Evolutionary conservation across 148 eudicot species (phyloP).

Genomic region (Simmondsia chinensis): DNA sequence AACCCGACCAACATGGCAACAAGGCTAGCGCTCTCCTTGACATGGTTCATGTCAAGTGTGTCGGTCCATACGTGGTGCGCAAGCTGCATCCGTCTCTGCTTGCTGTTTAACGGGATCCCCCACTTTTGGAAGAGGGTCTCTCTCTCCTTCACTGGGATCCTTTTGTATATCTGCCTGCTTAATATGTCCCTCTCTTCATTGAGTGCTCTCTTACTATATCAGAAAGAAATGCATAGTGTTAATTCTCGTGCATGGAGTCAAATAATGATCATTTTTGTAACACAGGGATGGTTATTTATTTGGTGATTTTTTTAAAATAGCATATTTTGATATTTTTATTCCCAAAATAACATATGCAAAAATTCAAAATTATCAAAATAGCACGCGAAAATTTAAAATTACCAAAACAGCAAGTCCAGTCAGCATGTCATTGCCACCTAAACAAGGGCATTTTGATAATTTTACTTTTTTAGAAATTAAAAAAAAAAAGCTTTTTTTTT

Average conservation of each 20-base stretch:
- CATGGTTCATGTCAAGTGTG: slow-evolving; percentile 52
- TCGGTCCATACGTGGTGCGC: slow-evolving; percentile 50
- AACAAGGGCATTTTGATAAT: no score
- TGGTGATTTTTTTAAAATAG: no score
- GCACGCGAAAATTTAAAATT: no score
- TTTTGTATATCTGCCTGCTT: slow-evolving; percentile 56
- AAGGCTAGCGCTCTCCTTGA: slow-evolving; percentile 63
- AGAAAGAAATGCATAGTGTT: neutral
- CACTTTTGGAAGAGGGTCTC: slow-evolving; percentile 55
- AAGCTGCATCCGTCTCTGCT: slow-evolving; percentile 64
- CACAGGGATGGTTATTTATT: neutral
- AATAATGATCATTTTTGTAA: no score
- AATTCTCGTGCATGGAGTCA: neutral
- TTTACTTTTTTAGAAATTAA: no score
- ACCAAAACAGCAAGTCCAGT: no score
- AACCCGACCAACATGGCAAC: slow-evolving; percentile 76
- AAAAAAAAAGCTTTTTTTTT: no score
- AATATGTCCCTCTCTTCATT: slow-evolving; percentile 73
- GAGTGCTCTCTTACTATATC: slow-evolving; percentile 44
- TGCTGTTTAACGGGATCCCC: slow-evolving; percentile 63
- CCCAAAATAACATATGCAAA: no score
- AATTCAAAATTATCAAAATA: no score
- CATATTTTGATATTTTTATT: no score
- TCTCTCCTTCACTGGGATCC: slow-evolving; percentile 44
- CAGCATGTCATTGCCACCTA: no score